Percentiles rank a stretch among this genome's conserved stretches.
phyloP scores from a whole-genome alignment of 2,329 filamentous ascomycete species.

The Paracamarosporium sp. region DNA sequence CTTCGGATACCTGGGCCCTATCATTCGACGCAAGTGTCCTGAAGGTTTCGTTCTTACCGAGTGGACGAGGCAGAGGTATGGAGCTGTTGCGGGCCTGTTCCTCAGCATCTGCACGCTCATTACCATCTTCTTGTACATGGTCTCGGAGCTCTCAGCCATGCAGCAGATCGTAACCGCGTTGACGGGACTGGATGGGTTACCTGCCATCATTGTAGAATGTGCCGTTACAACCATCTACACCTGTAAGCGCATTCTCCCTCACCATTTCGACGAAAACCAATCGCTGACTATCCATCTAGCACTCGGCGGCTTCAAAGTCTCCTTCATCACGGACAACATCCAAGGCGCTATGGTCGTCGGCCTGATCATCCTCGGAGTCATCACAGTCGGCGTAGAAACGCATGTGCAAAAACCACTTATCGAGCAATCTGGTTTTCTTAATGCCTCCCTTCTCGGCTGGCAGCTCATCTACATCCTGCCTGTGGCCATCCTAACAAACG shows the following conservation, averaged over 20 bases:
- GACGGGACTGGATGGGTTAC: constrained; percentile 76
- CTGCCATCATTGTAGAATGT: constrained; percentile 79
- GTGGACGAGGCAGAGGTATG: constrained; percentile 83
- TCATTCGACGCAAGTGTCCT: constrained; percentile 80
- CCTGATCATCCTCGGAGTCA: constrained; percentile 76
- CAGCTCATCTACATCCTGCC: constrained; percentile 86
- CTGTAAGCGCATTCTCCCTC: constrained; percentile 57
- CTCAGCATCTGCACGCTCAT: constrained; percentile 79
- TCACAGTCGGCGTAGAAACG: constrained; percentile 78
- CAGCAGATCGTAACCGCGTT: constrained; percentile 78
- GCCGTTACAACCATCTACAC: constrained; percentile 83
- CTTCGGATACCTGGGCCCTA: constrained; percentile 76
- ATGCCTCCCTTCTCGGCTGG: constrained; percentile 77
- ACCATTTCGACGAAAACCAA: not conserved
- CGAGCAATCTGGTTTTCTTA: constrained; percentile 71
- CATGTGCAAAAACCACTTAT: constrained; percentile 74
- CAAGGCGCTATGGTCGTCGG: constrained; percentile 80
- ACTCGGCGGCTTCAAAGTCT: constrained; percentile 81
- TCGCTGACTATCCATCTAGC: constrained; percentile 54
- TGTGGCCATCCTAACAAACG: constrained; percentile 80
- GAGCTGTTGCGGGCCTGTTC: constrained; percentile 71
- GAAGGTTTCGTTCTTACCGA: constrained; percentile 86
- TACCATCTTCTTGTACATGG: constrained; percentile 87
- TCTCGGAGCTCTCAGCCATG: constrained; percentile 80
- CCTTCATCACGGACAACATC: constrained; percentile 82